Percentiles rank a stretch among this genome's conserved stretches.
phyloP scores from a whole-genome alignment of 257 asterid species.

The Fraxinus excelsior region DNA sequence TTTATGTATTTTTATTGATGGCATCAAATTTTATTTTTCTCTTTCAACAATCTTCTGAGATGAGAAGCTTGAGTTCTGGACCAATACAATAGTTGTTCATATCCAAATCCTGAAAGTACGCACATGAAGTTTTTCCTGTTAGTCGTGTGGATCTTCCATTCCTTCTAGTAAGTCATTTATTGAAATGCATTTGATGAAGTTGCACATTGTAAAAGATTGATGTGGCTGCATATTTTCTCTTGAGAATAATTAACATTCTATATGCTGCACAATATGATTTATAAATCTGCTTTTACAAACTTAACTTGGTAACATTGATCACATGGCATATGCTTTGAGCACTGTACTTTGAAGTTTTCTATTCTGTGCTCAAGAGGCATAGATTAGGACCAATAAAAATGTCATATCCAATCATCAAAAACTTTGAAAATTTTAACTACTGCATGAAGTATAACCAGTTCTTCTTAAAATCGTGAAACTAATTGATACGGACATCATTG shows the following conservation, averaged over 20 bases:
- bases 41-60: background rate
- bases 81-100: background rate
- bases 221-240: too few species aligned
- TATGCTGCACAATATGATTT: too few species aligned
- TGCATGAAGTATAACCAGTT: background rate
- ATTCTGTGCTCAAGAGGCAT: background rate
- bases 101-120: background rate
- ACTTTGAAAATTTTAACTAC: background rate
- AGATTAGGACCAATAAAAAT: too few species aligned
- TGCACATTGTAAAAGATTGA: constrained; percentile 9
- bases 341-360: background rate
- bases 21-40: background rate
- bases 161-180: background rate
- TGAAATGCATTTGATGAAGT: background rate
- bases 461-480: background rate
- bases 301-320: too few species aligned
- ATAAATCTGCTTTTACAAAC: too few species aligned
- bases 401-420: background rate
- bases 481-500: too few species aligned
- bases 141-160: background rate
- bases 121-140: background rate
- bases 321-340: too few species aligned
- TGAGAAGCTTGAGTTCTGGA: background rate
- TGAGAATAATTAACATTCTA: too few species aligned
- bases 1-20: background rate